Percentiles rank a stretch among this genome's conserved stretches.
These are phyloP conservation scores for Maudiozyma humilis DNA, from an alignment of 1,139 yeast genomes.

Conservation along the genomic window DNA sequence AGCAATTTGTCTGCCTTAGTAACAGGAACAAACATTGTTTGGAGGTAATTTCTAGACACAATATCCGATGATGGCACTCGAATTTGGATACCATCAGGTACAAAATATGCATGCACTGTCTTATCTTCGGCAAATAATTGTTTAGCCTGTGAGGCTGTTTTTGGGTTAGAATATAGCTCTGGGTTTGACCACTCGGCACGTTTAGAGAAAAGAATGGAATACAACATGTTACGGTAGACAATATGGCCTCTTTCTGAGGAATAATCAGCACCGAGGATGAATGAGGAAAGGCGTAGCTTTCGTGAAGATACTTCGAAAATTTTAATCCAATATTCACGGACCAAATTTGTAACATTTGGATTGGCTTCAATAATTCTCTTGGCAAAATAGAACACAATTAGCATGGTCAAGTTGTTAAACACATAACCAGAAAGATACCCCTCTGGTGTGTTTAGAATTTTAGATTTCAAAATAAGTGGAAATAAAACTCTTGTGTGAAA, in stretches of 20 bases:
- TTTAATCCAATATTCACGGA: conserved; percentile 50
- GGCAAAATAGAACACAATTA: conserved; percentile 15
- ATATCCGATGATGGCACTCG: conserved; percentile 84
- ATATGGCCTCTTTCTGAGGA: conserved; percentile 69
- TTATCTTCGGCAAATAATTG: conserved; percentile 38
- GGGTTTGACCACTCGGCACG: conserved; percentile 39
- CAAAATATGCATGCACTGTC: conserved; percentile 43
- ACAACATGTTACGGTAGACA: conserved; percentile 46
- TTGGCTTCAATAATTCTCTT: conserved; percentile 21
- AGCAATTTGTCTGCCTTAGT: conserved; percentile 67
- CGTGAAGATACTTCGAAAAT: conserved; percentile 53
- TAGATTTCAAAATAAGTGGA: conserved; percentile 24
- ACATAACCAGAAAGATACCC: conserved; percentile 7
- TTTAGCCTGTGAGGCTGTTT: conserved; percentile 41
- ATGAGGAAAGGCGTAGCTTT: conserved; percentile 63
- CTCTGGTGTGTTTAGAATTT: conserved; percentile 24
- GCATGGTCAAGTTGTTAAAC: conserved; percentile 8
- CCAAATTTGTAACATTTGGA: conserved; percentile 30
- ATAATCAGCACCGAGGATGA: conserved; percentile 60
- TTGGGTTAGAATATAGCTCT: conserved; percentile 50
- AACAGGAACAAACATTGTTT: conserved; percentile 68
- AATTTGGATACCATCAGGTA: conserved; percentile 71
- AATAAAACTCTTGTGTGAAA: conserved; percentile 38
- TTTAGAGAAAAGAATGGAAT: conserved; percentile 34
- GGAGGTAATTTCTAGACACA: conserved; percentile 55